Conservation (phyloP, 2,329 filamentous ascomycete species). For the Neofusicoccum sp. region DNA sequence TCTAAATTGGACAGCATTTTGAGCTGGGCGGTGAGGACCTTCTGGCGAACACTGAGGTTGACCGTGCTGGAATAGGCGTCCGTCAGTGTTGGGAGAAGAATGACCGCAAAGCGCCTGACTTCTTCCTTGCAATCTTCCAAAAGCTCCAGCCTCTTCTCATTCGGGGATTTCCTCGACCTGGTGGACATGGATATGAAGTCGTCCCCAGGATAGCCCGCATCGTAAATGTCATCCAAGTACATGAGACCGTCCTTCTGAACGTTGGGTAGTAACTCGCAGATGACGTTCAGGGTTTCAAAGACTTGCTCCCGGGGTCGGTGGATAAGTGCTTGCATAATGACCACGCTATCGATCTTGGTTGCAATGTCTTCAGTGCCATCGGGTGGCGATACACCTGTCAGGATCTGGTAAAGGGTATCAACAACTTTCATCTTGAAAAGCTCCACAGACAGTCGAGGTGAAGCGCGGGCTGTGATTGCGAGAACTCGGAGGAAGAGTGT, state of each 20-base stretch:
- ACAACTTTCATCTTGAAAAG: conserved; percentile 96
- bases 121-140: conserved; percentile 80
- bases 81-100: conserved; percentile 90
- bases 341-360: conserved; percentile 88
- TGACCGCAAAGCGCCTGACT: conserved; percentile 87
- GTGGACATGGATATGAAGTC: conserved; percentile 45
- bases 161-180: conserved; percentile 56
- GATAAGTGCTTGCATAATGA: conserved; percentile 98
- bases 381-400: conserved; percentile 92
- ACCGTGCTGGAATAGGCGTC: conserved; percentile 98
- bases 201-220: conserved; percentile 49
- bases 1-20: conserved; percentile 99
- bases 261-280: conserved; percentile 87
- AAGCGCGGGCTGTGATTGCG: conserved; percentile 85
- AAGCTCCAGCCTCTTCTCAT: conserved; percentile 79
- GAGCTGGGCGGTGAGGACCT: conserved; percentile 90
- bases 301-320: conserved; percentile 94
- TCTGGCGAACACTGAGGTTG: conserved; percentile 89
- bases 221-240: conserved; percentile 51
- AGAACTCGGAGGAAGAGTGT: conserved; percentile 93
- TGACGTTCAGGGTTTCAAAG: conserved; percentile 94
- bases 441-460: conserved; percentile 81
- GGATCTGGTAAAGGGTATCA: conserved; percentile 93
- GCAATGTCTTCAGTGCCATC: conserved; percentile 72
- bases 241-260: conserved; percentile 58